These are phyloP conservation scores for Aspergillus brunneoviolaceus DNA, from an alignment of 2,329 filamentous ascomycete genomes.

Conservation along the genomic window DNA sequence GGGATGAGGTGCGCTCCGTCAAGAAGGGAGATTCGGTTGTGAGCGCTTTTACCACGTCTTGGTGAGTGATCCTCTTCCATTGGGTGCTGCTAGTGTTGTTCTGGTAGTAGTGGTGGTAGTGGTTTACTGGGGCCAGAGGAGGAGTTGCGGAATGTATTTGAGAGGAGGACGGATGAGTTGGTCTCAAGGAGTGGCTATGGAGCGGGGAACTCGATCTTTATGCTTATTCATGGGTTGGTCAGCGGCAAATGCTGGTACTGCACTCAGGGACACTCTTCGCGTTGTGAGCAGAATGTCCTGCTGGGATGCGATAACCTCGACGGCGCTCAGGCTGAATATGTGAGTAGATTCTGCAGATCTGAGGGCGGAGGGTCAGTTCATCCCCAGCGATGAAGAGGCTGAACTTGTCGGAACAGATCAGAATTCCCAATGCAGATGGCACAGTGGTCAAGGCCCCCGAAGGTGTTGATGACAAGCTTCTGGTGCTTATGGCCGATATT, in stretches of 20 bases:
- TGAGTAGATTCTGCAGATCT: slow-evolving; percentile 26
- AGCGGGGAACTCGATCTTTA: not conserved
- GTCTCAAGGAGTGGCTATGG: not conserved
- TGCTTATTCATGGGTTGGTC: slow-evolving; percentile 11
- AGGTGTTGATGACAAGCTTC: slow-evolving; percentile 68
- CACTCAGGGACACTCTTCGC: slow-evolving; percentile 70
- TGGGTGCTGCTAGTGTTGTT: not conserved
- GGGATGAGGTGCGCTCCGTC: slow-evolving; percentile 66
- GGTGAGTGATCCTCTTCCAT: slow-evolving; percentile 50
- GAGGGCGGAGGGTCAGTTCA: not conserved
- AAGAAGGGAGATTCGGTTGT: slow-evolving; percentile 76
- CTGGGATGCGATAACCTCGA: slow-evolving; percentile 71
- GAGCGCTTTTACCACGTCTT: slow-evolving; percentile 78
- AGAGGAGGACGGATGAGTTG: not conserved
- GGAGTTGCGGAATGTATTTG: not conserved
- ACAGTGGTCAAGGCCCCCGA: slow-evolving; percentile 74
- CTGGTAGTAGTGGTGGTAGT: not conserved
- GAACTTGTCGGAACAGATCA: slow-evolving; percentile 47
- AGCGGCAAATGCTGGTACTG: slow-evolving; percentile 82
- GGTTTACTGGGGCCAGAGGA: not conserved
- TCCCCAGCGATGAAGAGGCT: not conserved
- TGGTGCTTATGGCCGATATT: slow-evolving; percentile 90
- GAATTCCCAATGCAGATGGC: slow-evolving; percentile 76
- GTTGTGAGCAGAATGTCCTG: slow-evolving; percentile 68
- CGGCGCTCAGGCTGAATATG: slow-evolving; percentile 79